Evolutionary conservation across 2,329 filamentous ascomycete species (phyloP).

Genomic region (Orbilia oligospora): DNA sequence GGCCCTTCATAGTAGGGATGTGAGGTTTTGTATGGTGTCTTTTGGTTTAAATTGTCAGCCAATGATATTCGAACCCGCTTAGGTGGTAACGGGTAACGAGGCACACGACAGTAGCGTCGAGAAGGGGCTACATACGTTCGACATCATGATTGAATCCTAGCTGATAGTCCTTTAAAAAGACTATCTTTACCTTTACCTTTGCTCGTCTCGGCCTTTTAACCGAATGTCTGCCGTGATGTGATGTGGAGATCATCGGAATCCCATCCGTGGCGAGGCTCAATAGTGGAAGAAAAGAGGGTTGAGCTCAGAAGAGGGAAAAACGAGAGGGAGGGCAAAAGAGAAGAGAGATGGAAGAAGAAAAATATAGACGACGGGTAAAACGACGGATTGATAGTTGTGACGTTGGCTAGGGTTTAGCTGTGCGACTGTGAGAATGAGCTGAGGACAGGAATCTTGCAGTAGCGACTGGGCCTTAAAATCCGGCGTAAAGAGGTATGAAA

Average conservation of each 20-base stretch:
- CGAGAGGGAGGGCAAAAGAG: neutral
- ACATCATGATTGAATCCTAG: slow-evolving; percentile 57
- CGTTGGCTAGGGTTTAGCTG: slow-evolving; percentile 9
- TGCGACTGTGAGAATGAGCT: slow-evolving; percentile 24
- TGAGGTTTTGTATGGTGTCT: slow-evolving; percentile 51
- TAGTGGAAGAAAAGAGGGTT: slow-evolving; percentile 13
- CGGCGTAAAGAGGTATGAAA: slow-evolving; percentile 29
- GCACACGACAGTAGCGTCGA: slow-evolving; percentile 33
- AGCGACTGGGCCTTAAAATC: slow-evolving; percentile 16
- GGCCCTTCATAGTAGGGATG: slow-evolving; percentile 51
- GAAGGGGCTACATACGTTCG: slow-evolving; percentile 32
- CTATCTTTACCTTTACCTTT: slow-evolving; percentile 58
- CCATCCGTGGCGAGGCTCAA: slow-evolving; percentile 52
- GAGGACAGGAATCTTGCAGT: slow-evolving; percentile 23
- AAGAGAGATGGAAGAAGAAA: slow-evolving; percentile 13
- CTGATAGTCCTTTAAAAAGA: slow-evolving; percentile 40
- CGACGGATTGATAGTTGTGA: neutral
- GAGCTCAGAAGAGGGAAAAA: neutral
- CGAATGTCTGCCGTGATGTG: slow-evolving; percentile 55
- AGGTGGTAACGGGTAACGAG: neutral
- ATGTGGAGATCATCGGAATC: slow-evolving; percentile 61
- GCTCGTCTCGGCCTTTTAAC: slow-evolving; percentile 57
- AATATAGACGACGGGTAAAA: slow-evolving; percentile 6
- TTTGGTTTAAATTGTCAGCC: slow-evolving; percentile 18
- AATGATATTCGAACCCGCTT: slow-evolving; percentile 8